These are phyloP conservation scores for Alternaria triticina DNA, from an alignment of 2,329 filamentous ascomycete species.

Conservation along the genomic window DNA sequence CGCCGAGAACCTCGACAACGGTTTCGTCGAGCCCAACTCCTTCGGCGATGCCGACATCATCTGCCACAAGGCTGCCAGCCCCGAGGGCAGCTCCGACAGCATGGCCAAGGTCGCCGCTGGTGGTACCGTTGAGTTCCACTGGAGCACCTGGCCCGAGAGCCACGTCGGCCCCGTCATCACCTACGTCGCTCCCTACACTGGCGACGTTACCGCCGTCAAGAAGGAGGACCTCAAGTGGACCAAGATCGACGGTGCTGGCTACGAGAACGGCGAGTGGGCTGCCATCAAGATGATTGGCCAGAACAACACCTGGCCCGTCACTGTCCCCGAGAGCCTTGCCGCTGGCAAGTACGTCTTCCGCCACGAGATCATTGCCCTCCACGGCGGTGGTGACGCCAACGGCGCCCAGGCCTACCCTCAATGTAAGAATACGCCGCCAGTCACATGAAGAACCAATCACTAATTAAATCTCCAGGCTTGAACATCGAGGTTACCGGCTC, in stretches of 20 bases:
- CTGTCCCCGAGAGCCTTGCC: constrained; percentile 53
- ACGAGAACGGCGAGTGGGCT: constrained; percentile 44
- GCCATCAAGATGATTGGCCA: constrained; percentile 50
- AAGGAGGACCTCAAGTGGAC: constrained; percentile 46
- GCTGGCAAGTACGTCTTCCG: constrained; percentile 63
- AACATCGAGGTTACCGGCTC: constrained; percentile 59
- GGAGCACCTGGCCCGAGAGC: constrained; percentile 54
- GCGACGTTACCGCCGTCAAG: constrained; percentile 40
- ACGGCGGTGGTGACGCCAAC: constrained; percentile 51
- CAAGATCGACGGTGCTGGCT: constrained; percentile 47
- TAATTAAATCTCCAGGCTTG: constrained; percentile 36
- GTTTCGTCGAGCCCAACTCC: constrained; percentile 40
- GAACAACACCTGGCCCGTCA: constrained; percentile 57
- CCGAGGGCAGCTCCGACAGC: constrained; percentile 48
- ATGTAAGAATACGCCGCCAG: constrained; percentile 27
- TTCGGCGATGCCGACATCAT: constrained; percentile 56
- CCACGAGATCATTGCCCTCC: constrained; percentile 62
- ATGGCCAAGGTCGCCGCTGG: constrained; percentile 66
- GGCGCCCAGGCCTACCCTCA: constrained; percentile 62
- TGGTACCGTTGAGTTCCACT: constrained; percentile 59
- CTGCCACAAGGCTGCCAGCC: constrained; percentile 65
- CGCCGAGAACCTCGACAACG: constrained; percentile 47
- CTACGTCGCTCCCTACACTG: constrained; percentile 46
- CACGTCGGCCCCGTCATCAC: constrained; percentile 50
- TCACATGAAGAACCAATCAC: neutral